Conservation (phyloP, 2,329 filamentous ascomycete species). For the Alternaria brassicae region DNA sequence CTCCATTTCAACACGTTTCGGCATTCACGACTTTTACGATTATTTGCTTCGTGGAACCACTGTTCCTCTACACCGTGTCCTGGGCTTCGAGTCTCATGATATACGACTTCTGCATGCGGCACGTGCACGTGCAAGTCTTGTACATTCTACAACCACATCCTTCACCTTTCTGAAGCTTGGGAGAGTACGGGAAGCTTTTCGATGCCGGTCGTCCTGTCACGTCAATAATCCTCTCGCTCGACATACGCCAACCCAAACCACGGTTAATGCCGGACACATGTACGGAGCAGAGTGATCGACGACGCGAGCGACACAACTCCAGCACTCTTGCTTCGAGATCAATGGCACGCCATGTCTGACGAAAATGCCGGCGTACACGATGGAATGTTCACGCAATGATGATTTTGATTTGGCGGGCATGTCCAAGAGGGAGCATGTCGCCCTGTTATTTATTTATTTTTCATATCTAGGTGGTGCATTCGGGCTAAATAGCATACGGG, state of each 20-base stretch:
- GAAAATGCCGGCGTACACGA: slow-evolving; percentile 40
- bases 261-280: slow-evolving; percentile 19
- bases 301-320: slow-evolving; percentile 21
- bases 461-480: slow-evolving; percentile 28
- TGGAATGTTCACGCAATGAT: slow-evolving; percentile 34
- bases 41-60: slow-evolving; percentile 34
- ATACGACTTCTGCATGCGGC: slow-evolving; percentile 48
- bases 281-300: slow-evolving; percentile 27
- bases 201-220: slow-evolving; percentile 29
- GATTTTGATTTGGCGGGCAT: slow-evolving; percentile 32
- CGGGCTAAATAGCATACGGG: slow-evolving; percentile 20
- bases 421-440: slow-evolving; percentile 27
- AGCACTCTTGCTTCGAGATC: slow-evolving; percentile 13
- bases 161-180: slow-evolving; percentile 37
- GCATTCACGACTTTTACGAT: slow-evolving; percentile 50
- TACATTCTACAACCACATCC: slow-evolving; percentile 42
- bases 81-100: slow-evolving; percentile 42
- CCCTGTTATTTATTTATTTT: slow-evolving; percentile 26
- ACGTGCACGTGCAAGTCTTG: slow-evolving; percentile 47
- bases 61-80: slow-evolving; percentile 36
- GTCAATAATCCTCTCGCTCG: slow-evolving; percentile 19
- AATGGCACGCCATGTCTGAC: slow-evolving; percentile 32
- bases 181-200: slow-evolving; percentile 18
- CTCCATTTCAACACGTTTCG: slow-evolving; percentile 38
- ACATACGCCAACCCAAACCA: slow-evolving; percentile 12